Base-by-base conservation (phyloP, 768 basidiomycete genomes). In the Leccinum uliginosum region DNA sequence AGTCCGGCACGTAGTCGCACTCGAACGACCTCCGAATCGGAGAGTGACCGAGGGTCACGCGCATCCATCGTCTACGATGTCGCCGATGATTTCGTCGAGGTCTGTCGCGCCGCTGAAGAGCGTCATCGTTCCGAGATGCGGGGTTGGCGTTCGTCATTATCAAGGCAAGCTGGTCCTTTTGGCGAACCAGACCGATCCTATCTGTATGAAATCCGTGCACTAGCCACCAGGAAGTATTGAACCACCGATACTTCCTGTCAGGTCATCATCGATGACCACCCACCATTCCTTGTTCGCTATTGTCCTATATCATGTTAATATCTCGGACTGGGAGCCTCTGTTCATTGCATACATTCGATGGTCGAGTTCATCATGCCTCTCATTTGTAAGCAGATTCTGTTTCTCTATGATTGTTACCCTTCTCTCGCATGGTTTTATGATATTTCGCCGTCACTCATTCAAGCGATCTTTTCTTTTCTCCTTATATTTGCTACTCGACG, bases 151-250 rank as follows among this genome's bases (percentile, higher is more conserved):
- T 62, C 62, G 32, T 66, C 62, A 47, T 32, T 53, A 52, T 65
- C 63, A 59, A 67, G 57, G 52, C 67, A 69, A 27, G 50, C 49
- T 7, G 32, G 55, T 50, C 32, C 67, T 19, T 67, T 59, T 56
- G 64, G 63, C 24, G 77, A 80, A 54, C 75, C 80, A 32, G 85
- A 86, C 66, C 83, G 86, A 56, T 80, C 82, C 38, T 79, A 83
- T 64, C 76, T 93, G 34, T 88, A 83, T 71, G 91, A 93, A 71
- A 92, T 93, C 59, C 84, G 91, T 60, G 87, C 86, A 24, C 81
- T 93, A 55, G 91, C 91, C 15, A 91, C 88, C n/a, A 83, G 89
- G 70, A 86, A 84, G 70, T 91, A 92, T 72, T 89, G 67, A 82
- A 62, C 12, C 57, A 5, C 50, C 54, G 32, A 55, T 57, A 21